Evolutionary conservation across 2,329 filamentous ascomycete genomes (phyloP).

Genomic region (Diaporthe nobilis): DNA sequence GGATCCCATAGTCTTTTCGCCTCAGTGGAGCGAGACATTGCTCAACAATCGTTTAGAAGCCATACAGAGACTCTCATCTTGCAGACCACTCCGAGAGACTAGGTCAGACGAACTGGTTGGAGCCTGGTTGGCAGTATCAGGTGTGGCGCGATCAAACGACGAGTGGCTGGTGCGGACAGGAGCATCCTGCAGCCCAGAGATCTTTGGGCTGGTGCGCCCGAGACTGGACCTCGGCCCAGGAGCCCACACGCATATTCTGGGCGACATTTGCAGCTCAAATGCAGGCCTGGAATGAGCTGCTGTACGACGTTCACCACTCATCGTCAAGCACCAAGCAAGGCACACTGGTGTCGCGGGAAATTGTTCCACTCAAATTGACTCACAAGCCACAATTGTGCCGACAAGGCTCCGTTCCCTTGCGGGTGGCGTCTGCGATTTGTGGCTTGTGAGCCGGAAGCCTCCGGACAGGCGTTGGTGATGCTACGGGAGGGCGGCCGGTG

Average conservation of each 20-base stretch:
- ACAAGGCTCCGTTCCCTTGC: background rate
- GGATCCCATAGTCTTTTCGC: conserved; percentile 6
- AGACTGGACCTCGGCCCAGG: background rate
- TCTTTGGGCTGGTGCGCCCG: background rate
- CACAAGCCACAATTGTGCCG: conserved; percentile 16
- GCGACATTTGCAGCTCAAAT: background rate
- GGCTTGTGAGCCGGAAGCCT: background rate
- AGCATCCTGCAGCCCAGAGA: background rate
- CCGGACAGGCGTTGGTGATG: background rate
- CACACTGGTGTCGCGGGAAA: background rate
- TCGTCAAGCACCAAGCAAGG: background rate
- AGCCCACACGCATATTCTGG: background rate
- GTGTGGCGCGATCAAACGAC: background rate
- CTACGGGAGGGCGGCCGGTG: background rate
- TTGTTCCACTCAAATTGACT: background rate
- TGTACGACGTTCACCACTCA: background rate
- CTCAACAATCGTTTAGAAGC: background rate
- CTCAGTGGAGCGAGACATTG: background rate
- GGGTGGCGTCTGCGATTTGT: background rate
- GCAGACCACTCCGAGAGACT: background rate
- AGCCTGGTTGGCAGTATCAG: conserved; percentile 7
- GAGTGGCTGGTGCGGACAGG: conserved; percentile 11
- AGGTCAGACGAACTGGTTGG: background rate
- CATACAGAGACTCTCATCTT: background rate
- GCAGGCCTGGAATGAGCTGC: background rate